Evolutionary conservation across 306 rosid species (phyloP).

Genomic region (Trifolium dubium): DNA sequence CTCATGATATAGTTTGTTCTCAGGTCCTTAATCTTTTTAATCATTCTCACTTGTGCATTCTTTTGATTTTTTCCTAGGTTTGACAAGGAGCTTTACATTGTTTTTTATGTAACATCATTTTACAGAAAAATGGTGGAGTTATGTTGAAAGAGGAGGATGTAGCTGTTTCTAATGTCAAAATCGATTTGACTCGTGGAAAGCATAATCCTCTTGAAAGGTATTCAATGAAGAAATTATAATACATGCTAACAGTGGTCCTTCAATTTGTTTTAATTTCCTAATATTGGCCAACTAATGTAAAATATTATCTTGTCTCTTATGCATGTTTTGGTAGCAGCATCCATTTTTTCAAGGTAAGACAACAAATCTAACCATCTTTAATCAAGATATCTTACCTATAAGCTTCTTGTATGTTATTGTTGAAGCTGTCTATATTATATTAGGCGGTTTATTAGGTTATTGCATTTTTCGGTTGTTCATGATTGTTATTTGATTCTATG

Average conservation of each 20-base stretch:
- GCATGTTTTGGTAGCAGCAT: constrained; percentile 68
- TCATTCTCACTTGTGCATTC: constrained; percentile 25
- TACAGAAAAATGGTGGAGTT: constrained; percentile 82
- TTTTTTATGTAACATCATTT: constrained; percentile 29
- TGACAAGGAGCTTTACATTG: constrained; percentile 9
- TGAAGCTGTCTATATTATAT: constrained; percentile 25
- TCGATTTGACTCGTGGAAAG: constrained; percentile 94
- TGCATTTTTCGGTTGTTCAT: neutral
- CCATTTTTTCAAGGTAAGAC: constrained; percentile 82
- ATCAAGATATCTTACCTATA: constrained; percentile 21
- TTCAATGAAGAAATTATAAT: constrained; percentile 35
- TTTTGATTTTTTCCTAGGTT: constrained; percentile 35
- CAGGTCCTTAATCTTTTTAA: constrained; percentile 58
- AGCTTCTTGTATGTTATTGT: constrained; percentile 22
- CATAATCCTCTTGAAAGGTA: constrained; percentile 91
- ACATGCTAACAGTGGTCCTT: constrained; percentile 11
- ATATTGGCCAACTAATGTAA: constrained; percentile 23
- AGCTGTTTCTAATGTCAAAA: constrained; percentile 77
- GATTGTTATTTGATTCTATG: constrained; percentile 4
- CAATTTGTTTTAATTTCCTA: constrained; percentile 31
- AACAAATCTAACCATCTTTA: constrained; percentile 27
- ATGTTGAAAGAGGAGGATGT: constrained; percentile 79
- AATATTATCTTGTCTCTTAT: constrained; percentile 37
- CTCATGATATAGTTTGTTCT: constrained; percentile 90
- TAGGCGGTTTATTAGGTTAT: neutral